Evolutionary conservation across 768 basidiomycete genomes (phyloP).

Genomic region (Leccinellum rugosiceps): DNA sequence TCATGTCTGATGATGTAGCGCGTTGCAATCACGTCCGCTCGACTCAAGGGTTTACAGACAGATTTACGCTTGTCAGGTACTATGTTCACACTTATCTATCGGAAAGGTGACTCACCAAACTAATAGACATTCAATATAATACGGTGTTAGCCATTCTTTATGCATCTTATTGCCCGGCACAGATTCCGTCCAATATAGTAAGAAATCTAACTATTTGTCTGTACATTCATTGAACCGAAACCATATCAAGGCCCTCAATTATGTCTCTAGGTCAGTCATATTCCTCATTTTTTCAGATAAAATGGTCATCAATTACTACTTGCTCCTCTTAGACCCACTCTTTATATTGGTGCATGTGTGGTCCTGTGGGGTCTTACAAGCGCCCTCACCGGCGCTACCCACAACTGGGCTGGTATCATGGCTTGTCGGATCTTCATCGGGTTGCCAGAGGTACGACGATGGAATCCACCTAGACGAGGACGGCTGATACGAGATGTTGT

Average conservation of each 20-base stretch:
- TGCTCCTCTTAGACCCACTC: slow-evolving; percentile 44
- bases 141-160: slow-evolving; percentile 52
- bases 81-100: neutral
- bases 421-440: slow-evolving; percentile 61
- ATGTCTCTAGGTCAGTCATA: slow-evolving; percentile 45
- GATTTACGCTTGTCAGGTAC: slow-evolving; percentile 37
- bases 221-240: neutral
- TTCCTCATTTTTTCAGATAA: neutral
- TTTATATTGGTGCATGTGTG: slow-evolving; percentile 60
- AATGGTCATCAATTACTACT: neutral
- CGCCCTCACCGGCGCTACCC: slow-evolving; percentile 53
- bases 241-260: slow-evolving; percentile 47
- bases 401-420: slow-evolving; percentile 51
- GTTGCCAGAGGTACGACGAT: slow-evolving; percentile 46
- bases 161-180: slow-evolving; percentile 59
- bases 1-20: slow-evolving; percentile 24
- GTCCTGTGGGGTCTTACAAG: slow-evolving; percentile 63
- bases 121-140: slow-evolving; percentile 49
- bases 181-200: slow-evolving; percentile 68
- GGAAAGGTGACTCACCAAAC: neutral
- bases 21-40: slow-evolving; percentile 37
- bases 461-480: neutral
- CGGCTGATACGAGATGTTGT: neutral
- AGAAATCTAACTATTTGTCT: neutral
- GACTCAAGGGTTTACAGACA: slow-evolving; percentile 37